Conservation (phyloP, 768 basidiomycete species). For the Dioszegia aurantiaca region DNA sequence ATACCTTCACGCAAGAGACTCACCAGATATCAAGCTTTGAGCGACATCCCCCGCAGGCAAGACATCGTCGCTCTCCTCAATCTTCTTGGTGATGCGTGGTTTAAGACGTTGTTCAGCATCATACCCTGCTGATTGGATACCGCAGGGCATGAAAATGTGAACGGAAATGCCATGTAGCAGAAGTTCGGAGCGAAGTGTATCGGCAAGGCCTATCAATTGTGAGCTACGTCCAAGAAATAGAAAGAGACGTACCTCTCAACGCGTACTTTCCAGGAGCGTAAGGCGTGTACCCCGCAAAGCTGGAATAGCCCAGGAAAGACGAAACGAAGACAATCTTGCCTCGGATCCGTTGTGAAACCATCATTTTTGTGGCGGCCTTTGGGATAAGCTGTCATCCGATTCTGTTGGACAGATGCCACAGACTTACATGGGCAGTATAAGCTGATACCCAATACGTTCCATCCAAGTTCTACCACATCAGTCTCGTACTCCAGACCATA, state of each 20-base stretch:
- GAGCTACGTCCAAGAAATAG: not conserved
- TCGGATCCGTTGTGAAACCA: conserved; percentile 60
- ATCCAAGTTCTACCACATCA: conserved; percentile 17
- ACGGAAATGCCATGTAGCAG: conserved; percentile 72
- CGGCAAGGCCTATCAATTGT: conserved; percentile 66
- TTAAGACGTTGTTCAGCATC: conserved; percentile 74
- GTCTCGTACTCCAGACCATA: not conserved
- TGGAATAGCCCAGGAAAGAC: conserved; percentile 71
- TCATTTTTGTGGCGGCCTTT: conserved; percentile 68
- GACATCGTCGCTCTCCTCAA: conserved; percentile 71
- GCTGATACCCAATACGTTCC: conserved; percentile 54
- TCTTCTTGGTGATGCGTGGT: conserved; percentile 68
- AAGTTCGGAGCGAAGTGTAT: conserved; percentile 75
- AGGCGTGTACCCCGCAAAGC: conserved; percentile 71
- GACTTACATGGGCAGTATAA: conserved; percentile 59
- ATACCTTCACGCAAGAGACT: not conserved
- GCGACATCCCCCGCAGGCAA: conserved; percentile 67
- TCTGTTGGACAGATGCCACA: conserved; percentile 2
- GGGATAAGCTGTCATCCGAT: not conserved
- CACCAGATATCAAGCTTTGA: conserved; percentile 61
- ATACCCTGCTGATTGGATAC: conserved; percentile 74
- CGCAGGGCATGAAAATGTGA: conserved; percentile 77
- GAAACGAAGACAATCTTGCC: conserved; percentile 73
- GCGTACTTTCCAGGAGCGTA: conserved; percentile 86
- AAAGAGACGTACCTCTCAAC: conserved; percentile 62